Conservation (phyloP, 768 basidiomycete species). For the Psilocybe cyanescens region DNA sequence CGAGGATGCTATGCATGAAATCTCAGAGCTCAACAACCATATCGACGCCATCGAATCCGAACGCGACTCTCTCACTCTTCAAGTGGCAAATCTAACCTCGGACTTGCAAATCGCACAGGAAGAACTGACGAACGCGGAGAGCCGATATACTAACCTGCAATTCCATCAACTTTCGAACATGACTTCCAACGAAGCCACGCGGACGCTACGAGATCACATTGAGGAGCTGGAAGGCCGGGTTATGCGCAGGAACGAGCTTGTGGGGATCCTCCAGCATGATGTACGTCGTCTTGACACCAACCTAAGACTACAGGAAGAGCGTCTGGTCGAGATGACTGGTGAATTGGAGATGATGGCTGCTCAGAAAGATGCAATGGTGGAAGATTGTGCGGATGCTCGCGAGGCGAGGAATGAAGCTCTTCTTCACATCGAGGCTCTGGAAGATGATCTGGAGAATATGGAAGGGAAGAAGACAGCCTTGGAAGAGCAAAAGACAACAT, state of each 20-base stretch:
- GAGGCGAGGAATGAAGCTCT: conserved; percentile 72
- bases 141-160: conserved; percentile 64
- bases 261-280: conserved; percentile 81
- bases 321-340: conserved; percentile 66
- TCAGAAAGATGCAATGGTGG: conserved; percentile 81
- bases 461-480: conserved; percentile 22
- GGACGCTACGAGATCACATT: conserved; percentile 64
- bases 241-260: conserved; percentile 68
- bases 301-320: conserved; percentile 72
- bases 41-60: conserved; percentile 65
- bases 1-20: conserved; percentile 44
- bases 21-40: conserved; percentile 46
- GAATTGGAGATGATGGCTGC: conserved; percentile 70
- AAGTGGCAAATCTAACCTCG: conserved; percentile 61
- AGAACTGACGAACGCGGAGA: conserved; percentile 60
- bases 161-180: conserved; percentile 69
- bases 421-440: conserved; percentile 57
- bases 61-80: conserved; percentile 67
- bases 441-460: conserved; percentile 58
- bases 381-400: conserved; percentile 80
- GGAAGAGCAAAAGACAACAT: conserved; percentile 19
- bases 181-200: conserved; percentile 58
- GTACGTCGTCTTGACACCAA: conserved; percentile 79
- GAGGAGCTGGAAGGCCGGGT: conserved; percentile 71
- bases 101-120: conserved; percentile 58